These are phyloP conservation scores for Sonneratia caseolaris DNA, from an alignment of 345 rosid genomes.

Conservation along the genomic window DNA sequence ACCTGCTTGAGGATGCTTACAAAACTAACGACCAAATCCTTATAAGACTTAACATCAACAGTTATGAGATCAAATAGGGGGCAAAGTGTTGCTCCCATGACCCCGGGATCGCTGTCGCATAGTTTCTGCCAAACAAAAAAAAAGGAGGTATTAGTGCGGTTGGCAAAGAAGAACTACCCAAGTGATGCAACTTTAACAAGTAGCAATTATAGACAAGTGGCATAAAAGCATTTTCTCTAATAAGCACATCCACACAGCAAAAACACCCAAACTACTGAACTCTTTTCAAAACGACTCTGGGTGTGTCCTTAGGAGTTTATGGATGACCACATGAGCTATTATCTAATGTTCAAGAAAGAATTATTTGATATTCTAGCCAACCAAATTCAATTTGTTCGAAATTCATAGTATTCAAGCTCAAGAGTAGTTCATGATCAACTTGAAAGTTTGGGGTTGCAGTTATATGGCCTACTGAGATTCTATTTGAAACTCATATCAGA, in stretches of 20 bases:
- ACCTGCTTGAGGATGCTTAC: slow-evolving; percentile 96
- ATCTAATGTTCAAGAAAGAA: neutral
- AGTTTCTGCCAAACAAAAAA: slow-evolving; percentile 43
- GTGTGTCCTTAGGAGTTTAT: neutral
- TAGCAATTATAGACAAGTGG: neutral
- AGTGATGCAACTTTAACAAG: neutral
- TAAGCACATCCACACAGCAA: neutral
- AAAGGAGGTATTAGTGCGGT: slow-evolving; percentile 2
- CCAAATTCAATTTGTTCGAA: neutral
- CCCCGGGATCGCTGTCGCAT: slow-evolving; percentile 94
- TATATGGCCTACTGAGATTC: neutral
- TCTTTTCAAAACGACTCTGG: neutral
- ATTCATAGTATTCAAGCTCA: neutral
- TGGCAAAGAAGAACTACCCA: neutral
- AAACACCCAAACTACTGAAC: neutral
- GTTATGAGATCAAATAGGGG: slow-evolving; percentile 84
- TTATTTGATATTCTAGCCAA: neutral
- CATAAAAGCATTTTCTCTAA: neutral
- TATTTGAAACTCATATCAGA: neutral
- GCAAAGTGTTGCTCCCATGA: slow-evolving; percentile 97
- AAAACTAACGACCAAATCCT: slow-evolving; percentile 84
- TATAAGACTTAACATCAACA: slow-evolving; percentile 55
- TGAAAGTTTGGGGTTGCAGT: neutral
- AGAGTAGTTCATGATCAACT: neutral
- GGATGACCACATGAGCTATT: neutral